Percentiles rank a stretch among this genome's conserved stretches.
Evolutionary conservation across 805 yeast genomes (phyloP).

Genomic region (Saccharomyces jurei): DNA sequence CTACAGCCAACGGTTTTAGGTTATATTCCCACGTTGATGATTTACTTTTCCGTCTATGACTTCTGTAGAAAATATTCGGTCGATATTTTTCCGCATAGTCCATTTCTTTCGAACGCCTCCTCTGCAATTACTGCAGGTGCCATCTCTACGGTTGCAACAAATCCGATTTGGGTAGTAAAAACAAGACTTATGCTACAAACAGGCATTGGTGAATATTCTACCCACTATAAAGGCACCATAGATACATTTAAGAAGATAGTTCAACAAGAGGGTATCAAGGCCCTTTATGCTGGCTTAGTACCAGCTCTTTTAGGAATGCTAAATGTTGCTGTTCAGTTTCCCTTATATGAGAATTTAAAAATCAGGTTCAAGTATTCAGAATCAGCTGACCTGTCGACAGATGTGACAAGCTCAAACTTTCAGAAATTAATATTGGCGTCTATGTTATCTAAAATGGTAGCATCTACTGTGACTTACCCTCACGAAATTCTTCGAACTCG

Average conservation of each 20-base stretch:
- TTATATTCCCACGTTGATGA: slow-evolving; percentile 96
- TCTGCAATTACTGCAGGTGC: slow-evolving; percentile 86
- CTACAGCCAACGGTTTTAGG: slow-evolving; percentile 88
- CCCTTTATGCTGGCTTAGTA: slow-evolving; percentile 81
- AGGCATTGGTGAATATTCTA: slow-evolving; percentile 19
- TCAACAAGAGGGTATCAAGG: slow-evolving; percentile 64
- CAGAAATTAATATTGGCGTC: slow-evolving; percentile 55
- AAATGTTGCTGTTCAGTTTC: slow-evolving; percentile 95
- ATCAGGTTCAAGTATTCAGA: slow-evolving; percentile 34
- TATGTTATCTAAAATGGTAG: slow-evolving; percentile 76
- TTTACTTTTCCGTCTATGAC: slow-evolving; percentile 87
- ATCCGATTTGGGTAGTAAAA: slow-evolving; percentile 97
- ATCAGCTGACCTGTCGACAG: background rate
- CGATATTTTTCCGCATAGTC: slow-evolving; percentile 29
- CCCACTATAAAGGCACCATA: slow-evolving; percentile 55
- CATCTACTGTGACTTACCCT: slow-evolving; percentile 84
- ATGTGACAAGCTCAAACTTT: slow-evolving; percentile 21
- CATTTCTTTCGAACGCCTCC: slow-evolving; percentile 34
- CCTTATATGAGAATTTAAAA: slow-evolving; percentile 80
- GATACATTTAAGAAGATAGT: slow-evolving; percentile 82
- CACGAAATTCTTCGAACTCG: slow-evolving; percentile 92
- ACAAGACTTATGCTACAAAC: slow-evolving; percentile 89
- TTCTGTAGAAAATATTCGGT: slow-evolving; percentile 55
- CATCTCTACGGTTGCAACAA: slow-evolving; percentile 73
- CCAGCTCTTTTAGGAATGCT: slow-evolving; percentile 86